Evolutionary conservation across 345 rosid genomes (phyloP), one percentile per base, ranked within the genome.

Genomic region (Eucalyptus polybractea): DNA sequence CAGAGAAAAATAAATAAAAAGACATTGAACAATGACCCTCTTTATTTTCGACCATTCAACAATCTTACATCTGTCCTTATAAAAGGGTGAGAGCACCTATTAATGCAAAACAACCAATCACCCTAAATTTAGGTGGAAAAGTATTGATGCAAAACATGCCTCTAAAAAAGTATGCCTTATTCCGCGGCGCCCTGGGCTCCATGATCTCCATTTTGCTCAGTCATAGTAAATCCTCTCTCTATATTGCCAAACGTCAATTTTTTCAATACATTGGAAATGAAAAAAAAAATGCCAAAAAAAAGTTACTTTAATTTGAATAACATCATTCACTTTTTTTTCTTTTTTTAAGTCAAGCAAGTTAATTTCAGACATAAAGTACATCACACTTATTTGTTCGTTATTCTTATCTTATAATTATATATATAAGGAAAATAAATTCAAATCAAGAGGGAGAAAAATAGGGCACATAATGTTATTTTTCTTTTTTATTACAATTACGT

Each of bases 231-330:
- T 54, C 60, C 60, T 54, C 60, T 0, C 27, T 54, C 60, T 0
- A 21, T 54, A 54, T 54, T 0, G 60, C 2, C 60, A 54, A 54
- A 54, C 0, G 42, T 53, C 25, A 21, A 0, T 21, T 17, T 17
- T 54, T 54, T 50, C 19, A 51, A 16, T 51, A 0, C 54, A 6
- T 51, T 16, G 11, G 25, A 53, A 53, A 53, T 53, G 10, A 17
- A 21, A 47, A 49, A 47, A 49, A 42, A 42, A 58, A 24, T 0
- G 6, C 12, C 1, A 6, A 58, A 58, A 25, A 42, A 54, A 7
- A 21, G 25, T 0, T 0, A 25, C n/a, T 25, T 58, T 0, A 58
- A 10, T 58, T 5, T 14, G 13, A 10, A 58, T 25, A 58, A 58
- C 29, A 58, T 58, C 27, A 58, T 58, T 25, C 65, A 58, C n/a